Percentiles rank a stretch among this genome's conserved stretches.
Evolutionary conservation across 1,284 basidiomycete species (phyloP).

Genomic region (Cerioporus squamosus): DNA sequence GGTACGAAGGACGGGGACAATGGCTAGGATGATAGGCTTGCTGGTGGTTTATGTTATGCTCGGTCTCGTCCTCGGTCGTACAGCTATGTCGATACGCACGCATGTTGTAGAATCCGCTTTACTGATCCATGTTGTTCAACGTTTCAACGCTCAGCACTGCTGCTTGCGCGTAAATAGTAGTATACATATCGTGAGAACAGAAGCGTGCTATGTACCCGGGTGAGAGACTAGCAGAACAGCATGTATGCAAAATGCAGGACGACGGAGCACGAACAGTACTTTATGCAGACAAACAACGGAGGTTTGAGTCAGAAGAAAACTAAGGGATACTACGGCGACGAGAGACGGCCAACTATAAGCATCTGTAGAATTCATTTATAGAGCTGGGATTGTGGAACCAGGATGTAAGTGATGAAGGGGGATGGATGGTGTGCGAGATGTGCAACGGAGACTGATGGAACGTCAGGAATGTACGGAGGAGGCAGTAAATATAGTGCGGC

Average conservation of each 20-base stretch:
- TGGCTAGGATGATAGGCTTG: constrained; percentile 44
- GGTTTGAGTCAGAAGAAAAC: constrained; percentile 16
- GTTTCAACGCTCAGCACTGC: constrained; percentile 17
- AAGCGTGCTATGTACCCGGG: constrained; percentile 28
- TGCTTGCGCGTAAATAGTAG: constrained; percentile 30
- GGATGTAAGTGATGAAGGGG: constrained; percentile 32
- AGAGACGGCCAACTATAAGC: constrained; percentile 26
- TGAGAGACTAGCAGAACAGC: constrained; percentile 34
- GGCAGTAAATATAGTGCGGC: constrained; percentile 28
- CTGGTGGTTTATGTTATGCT: constrained; percentile 12
- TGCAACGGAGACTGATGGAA: constrained; percentile 20
- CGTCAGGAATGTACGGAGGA: constrained; percentile 27
- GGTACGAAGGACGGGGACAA: constrained; percentile 78
- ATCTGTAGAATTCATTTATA: constrained; percentile 31
- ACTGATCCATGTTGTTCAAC: constrained; percentile 27
- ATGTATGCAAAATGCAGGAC: constrained; percentile 35
- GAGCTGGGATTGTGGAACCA: constrained; percentile 21
- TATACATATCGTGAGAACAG: constrained; percentile 32
- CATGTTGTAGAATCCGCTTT: constrained; percentile 29
- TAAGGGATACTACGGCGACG: constrained; percentile 26
- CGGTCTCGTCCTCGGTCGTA: constrained; percentile 20
- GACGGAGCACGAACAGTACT: constrained; percentile 24
- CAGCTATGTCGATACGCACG: constrained; percentile 26
- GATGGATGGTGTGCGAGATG: constrained; percentile 31
- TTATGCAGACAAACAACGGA: constrained; percentile 28